Evolutionary conservation across 2,329 filamentous ascomycete genomes (phyloP).

Genomic region (Byssoonygena ceratinophila): DNA sequence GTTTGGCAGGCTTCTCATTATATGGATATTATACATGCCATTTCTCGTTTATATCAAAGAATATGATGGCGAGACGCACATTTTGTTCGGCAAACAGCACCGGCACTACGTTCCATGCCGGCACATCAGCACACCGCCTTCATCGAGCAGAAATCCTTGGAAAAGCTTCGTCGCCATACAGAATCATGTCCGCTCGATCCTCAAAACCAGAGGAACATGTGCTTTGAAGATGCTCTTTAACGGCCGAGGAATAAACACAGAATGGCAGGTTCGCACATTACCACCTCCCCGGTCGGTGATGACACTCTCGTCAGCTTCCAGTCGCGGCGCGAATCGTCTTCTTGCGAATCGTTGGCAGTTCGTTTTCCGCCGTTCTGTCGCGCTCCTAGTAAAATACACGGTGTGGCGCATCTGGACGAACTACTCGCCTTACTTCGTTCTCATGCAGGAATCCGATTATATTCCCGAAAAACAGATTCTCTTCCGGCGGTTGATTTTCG

Average conservation of each 20-base stretch:
- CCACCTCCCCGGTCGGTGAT: neutral
- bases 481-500: neutral
- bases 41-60: slow-evolving; percentile 11
- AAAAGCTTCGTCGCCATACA: neutral
- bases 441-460: slow-evolving; percentile 2
- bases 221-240: slow-evolving; percentile 12
- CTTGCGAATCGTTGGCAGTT: neutral
- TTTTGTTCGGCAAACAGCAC: neutral
- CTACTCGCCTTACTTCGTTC: neutral
- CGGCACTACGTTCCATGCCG: neutral
- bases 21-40: slow-evolving; percentile 9
- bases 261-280: slow-evolving; percentile 5
- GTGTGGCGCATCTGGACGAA: neutral
- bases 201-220: neutral
- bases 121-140: neutral
- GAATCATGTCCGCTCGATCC: neutral
- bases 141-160: neutral
- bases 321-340: too few relatives aligned
- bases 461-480: slow-evolving; percentile 6
- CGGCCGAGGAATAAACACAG: slow-evolving; percentile 9
- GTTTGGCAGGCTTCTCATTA: slow-evolving; percentile 3
- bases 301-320: neutral
- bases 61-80: neutral
- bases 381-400: neutral
- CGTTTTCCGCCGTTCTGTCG: neutral